Base-by-base conservation (phyloP, 768 basidiomycete species). In the Termitomyces sp. region DNA sequence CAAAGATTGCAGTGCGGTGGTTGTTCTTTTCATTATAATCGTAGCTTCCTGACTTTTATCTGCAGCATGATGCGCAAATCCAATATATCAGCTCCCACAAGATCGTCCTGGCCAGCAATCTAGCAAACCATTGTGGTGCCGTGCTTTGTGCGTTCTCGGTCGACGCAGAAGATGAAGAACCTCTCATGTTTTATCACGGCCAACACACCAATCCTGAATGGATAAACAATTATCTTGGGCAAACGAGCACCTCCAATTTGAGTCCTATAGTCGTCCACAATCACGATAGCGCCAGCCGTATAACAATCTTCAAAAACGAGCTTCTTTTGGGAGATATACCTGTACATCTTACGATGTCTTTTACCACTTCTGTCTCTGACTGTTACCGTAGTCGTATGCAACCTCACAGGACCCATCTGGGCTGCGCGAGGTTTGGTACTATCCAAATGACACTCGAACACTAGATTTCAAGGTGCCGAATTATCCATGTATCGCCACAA, bases 231-330 rank as follows among this genome's bases (percentile, higher is more conserved):
- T 8, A 6, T 34, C 32, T 56, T 17, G 55, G 55, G 31, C 11
- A 20, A n/a, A 31, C 8, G 31, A 32, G 40, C 32, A 32, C 89
- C 67, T 96, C 89, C 54, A 77, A 77, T 25, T 71, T 72, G 14
- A 53, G 56, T 49, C 80, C 76, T 25, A 86, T 70, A 59, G 31
- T 59, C 8, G 58, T 59, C 38, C 50, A 52, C 5, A 14, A 36
- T 31, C 58, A 59, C 6, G 47, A 29, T 6, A 25, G 17, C 8
- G 51, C 5, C 11, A 36, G 31, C 29, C 58, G 50, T n/a, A 43
- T 59, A 14, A 52, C 49, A 4, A 59, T 59, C 29, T 59, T 52
- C 40, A 51, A 53, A 52, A 52, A 15, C 25, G 59, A 37, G 51
- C 42, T 60, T 11, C 59, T 60, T 54, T n/a, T 15, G n/a, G 59